A percentile compares a stretch with the other conserved stretches of the same genome.
These are phyloP conservation scores for Malassezia caprae DNA, from an alignment of 1,284 basidiomycete species.

Conservation along the genomic window DNA sequence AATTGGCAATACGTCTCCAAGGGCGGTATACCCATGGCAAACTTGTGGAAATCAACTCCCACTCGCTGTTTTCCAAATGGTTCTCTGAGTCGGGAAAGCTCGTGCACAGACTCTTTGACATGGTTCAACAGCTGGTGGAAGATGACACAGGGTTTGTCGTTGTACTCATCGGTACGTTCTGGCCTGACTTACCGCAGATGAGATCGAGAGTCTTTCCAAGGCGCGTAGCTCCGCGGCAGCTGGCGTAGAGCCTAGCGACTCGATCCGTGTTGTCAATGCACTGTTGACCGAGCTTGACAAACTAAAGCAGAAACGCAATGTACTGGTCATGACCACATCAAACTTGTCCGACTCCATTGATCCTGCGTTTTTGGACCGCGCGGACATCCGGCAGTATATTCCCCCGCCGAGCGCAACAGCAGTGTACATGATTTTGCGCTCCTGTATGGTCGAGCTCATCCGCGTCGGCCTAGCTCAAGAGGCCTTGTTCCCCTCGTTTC, in stretches of 20 bases:
- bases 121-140: conserved; percentile 73
- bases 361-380: conserved; percentile 87
- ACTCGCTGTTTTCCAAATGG: conserved; percentile 48
- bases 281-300: conserved; percentile 94
- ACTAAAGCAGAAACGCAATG: conserved; percentile 81
- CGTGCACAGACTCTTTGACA: conserved; percentile 82
- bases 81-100: conserved; percentile 98
- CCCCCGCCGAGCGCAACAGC: conserved; percentile 80
- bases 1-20: conserved; percentile 79
- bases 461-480: conserved; percentile 58
- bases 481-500: neutral
- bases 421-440: conserved; percentile 82
- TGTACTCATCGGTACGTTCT: conserved; percentile 63
- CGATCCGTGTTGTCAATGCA: conserved; percentile 91
- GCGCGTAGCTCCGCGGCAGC: conserved; percentile 85
- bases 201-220: conserved; percentile 89
- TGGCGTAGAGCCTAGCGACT: conserved; percentile 88
- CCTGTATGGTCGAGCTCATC: conserved; percentile 71
- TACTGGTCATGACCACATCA: conserved; percentile 89
- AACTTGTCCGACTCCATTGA: conserved; percentile 92
- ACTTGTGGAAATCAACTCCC: conserved; percentile 79
- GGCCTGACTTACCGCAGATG: conserved; percentile 51
- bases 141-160: conserved; percentile 84
- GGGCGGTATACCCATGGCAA: conserved; percentile 74
- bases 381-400: conserved; percentile 90